Percentiles rank a stretch among this genome's conserved stretches.
phyloP scores from a whole-genome alignment of 2,329 filamentous ascomycete genomes.

The Epichloe coenophiala region DNA sequence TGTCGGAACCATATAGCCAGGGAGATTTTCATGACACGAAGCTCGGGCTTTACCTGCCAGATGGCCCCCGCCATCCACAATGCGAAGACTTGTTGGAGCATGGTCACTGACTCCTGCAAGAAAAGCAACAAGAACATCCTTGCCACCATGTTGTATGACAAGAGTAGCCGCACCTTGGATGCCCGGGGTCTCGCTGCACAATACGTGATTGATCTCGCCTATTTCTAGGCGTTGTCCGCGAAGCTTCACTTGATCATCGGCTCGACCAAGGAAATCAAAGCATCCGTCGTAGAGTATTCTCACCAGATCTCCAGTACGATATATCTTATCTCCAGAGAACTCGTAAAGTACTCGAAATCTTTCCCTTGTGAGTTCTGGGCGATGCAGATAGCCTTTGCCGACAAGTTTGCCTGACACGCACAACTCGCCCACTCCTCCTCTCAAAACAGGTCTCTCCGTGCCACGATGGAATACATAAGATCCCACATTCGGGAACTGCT shows the following conservation, averaged over 20 bases:
- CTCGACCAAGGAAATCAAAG: constrained; percentile 77
- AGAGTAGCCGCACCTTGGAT: constrained; percentile 63
- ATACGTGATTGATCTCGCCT: constrained; percentile 78
- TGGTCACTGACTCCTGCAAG: constrained; percentile 22
- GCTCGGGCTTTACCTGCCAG: constrained; percentile 36
- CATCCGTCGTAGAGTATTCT: constrained; percentile 66
- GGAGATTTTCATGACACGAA: constrained; percentile 56
- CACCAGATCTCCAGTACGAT: constrained; percentile 82
- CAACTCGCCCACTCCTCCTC: constrained; percentile 73
- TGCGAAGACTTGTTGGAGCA: constrained; percentile 6
- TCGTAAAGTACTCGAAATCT: constrained; percentile 54
- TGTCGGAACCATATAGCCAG: constrained; percentile 83
- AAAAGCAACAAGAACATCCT: constrained; percentile 74
- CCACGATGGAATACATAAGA: constrained; percentile 62
- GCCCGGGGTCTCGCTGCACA: constrained; percentile 43
- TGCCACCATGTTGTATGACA: constrained; percentile 61
- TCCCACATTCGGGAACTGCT: constrained; percentile 77
- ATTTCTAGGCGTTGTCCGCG: constrained; percentile 82
- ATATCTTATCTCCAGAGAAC: constrained; percentile 48
- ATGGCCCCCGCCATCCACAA: constrained; percentile 17
- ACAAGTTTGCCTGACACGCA: constrained; percentile 81
- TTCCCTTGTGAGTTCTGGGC: constrained; percentile 61
- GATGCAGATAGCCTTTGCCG: constrained; percentile 77
- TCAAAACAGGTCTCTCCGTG: constrained; percentile 57
- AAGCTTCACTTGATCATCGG: constrained; percentile 86